Evolutionary conservation across 345 rosid species (phyloP), one percentile per base, ranked within the genome.

Genomic region (Gossypium raimondii): DNA sequence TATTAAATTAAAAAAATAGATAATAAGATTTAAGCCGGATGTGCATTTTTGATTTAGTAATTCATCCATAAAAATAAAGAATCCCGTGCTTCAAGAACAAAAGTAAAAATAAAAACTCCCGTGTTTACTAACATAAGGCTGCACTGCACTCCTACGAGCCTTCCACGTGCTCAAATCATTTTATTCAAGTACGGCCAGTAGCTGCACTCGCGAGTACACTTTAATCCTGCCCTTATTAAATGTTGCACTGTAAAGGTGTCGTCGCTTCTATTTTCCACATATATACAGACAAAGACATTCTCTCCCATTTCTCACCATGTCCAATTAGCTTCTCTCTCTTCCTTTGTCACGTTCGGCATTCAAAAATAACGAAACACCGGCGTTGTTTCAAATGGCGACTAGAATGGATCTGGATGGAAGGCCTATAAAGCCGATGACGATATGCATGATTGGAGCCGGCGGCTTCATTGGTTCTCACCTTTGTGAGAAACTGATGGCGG

Each of bases 391-490:
- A 44, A 80, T 81, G 85, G 84, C 82, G 75, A 81, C 74, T 53
- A 86, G 93, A 81, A 73, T 87, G 78, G 92, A 95, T 93, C 96
- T 95, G 67, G 99, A 95, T 62, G 96, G 97, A 9, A 89, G 24
- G 69, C 88, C 93, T 76, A 88, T 95, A 66, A 88, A 82, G 84
- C 87, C 92, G 75, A 82, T 90, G 24, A 93, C 99, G 13, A 90
- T 95, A 76, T 93, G 97, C 84, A 89, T 94, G 97, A 94, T 94
- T 79, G 97, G 98, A 0, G 98, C 98, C 70, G 98, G 98, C 13
- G 97, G 98, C 38, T 94, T 94, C 89, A 94, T 94, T 59, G 98
- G 98, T 12, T 94, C 98, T 9, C 97, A 94, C 78, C 95, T 94
- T 17, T 94, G 98, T 64, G 97, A 94, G 83, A 89, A 92, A 83